Percentiles rank a stretch among this genome's conserved stretches.
phyloP scores from a whole-genome alignment of 495 filamentous ascomycete genomes.

The Aspergillus carlsbadensis region DNA sequence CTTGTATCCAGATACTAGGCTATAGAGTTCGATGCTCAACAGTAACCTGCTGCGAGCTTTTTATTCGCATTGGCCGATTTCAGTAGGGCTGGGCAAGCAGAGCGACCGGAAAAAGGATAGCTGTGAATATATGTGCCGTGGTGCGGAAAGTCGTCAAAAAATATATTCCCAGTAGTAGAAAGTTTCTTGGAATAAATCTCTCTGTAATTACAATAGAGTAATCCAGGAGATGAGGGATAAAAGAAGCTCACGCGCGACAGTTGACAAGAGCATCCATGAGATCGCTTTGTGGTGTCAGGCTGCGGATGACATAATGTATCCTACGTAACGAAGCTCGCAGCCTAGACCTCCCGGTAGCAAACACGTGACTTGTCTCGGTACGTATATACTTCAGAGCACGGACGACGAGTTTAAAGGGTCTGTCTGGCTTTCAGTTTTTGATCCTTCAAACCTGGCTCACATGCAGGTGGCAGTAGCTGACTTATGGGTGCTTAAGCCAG shows the following conservation, averaged over 20 bases:
- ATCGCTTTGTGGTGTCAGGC: slow-evolving; percentile 20
- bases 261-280: slow-evolving; percentile 14
- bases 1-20: slow-evolving; percentile 16
- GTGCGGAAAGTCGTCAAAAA: not conserved
- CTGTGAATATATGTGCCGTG: not conserved
- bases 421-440: too few species aligned
- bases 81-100: slow-evolving; percentile 19
- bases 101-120: slow-evolving; percentile 19
- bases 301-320: slow-evolving; percentile 47
- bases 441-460: too few species aligned
- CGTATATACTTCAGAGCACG: not conserved
- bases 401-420: too few species aligned
- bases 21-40: slow-evolving; percentile 27
- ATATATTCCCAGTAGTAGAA: not conserved
- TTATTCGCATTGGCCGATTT: slow-evolving; percentile 30
- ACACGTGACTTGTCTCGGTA: not conserved
- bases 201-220: not conserved
- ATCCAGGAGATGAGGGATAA: slow-evolving; percentile 15
- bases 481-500: too few species aligned
- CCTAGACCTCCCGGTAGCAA: slow-evolving; percentile 13
- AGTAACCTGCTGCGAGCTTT: slow-evolving; percentile 28
- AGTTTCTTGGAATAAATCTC: not conserved
- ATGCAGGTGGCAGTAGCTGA: too few species aligned
- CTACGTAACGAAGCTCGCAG: slow-evolving; percentile 25
- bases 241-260: slow-evolving; percentile 24